A percentile compares a stretch with the other conserved stretches of the same genome.
Conservation (phyloP, 768 basidiomycete species). For the Rubroboletus satanas region DNA sequence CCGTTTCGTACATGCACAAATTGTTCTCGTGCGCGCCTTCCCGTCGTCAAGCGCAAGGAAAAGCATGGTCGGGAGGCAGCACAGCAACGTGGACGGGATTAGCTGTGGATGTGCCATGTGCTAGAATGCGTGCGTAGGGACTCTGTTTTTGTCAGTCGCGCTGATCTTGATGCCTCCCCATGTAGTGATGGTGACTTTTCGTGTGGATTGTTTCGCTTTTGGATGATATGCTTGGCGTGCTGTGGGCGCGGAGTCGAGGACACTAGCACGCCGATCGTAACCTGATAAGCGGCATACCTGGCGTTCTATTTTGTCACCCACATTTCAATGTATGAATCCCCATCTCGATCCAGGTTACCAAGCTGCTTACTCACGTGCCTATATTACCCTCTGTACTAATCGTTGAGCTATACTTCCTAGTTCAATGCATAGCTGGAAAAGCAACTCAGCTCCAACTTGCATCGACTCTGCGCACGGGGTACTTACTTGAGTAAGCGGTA, state of each 20-base stretch:
- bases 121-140: not conserved
- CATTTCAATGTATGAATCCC: not conserved
- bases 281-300: not conserved
- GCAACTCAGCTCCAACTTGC: too few relatives aligned
- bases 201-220: not conserved
- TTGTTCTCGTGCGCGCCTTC: constrained; percentile 36
- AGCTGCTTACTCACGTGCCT: not conserved
- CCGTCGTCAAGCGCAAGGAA: not conserved
- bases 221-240: not conserved
- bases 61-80: not conserved
- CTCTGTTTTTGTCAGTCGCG: not conserved
- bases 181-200: not conserved
- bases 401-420: too few relatives aligned
- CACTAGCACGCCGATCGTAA: too few relatives aligned
- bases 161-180: not conserved
- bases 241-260: too few relatives aligned
- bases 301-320: not conserved
- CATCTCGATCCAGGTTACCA: not conserved
- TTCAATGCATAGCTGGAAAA: too few relatives aligned
- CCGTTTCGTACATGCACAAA: constrained; percentile 66
- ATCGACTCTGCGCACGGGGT: too few relatives aligned
- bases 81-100: not conserved
- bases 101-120: not conserved
- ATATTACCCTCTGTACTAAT: too few relatives aligned
- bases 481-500: too few relatives aligned